Conservation (phyloP, 176 grass and related monocot species). For the Areca catechu region DNA sequence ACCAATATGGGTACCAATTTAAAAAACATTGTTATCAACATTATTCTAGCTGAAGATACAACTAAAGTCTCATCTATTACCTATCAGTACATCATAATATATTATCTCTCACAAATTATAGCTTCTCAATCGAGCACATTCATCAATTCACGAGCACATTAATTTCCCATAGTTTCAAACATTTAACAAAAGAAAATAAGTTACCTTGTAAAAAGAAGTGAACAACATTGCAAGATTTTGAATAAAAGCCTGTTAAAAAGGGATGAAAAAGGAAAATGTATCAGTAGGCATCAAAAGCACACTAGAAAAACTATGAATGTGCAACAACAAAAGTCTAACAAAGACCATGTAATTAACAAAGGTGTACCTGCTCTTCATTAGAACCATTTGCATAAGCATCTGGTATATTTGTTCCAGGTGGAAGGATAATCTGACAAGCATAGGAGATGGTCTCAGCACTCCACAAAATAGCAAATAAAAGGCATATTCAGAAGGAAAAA, state of each 20-base stretch:
- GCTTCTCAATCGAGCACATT: not conserved
- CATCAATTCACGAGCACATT: not conserved
- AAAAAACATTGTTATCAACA: too few relatives aligned
- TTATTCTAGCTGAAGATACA: too few relatives aligned
- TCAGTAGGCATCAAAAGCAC: not conserved
- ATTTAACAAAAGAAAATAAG: not conserved
- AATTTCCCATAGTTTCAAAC: not conserved
- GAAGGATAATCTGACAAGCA: slow-evolving; percentile 67
- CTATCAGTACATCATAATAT: too few relatives aligned
- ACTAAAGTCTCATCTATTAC: too few relatives aligned
- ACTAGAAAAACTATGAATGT: not conserved
- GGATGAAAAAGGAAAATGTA: slow-evolving; percentile 5
- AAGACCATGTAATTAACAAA: not conserved
- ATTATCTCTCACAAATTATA: not conserved
- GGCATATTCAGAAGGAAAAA: not conserved
- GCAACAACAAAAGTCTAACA: too few relatives aligned
- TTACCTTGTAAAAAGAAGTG: slow-evolving; percentile 94
- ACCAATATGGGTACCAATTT: too few relatives aligned
- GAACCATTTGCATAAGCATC: slow-evolving; percentile 97
- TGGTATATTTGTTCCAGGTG: slow-evolving; percentile 63
- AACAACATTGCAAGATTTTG: slow-evolving; percentile 96
- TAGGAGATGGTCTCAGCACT: not conserved
- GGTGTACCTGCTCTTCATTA: slow-evolving; percentile 72
- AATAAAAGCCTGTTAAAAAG: slow-evolving; percentile 66
- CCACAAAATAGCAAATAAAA: not conserved